Evolutionary conservation across 805 yeast species (phyloP).

Genomic region (Ogataea trehaloabstinens): DNA sequence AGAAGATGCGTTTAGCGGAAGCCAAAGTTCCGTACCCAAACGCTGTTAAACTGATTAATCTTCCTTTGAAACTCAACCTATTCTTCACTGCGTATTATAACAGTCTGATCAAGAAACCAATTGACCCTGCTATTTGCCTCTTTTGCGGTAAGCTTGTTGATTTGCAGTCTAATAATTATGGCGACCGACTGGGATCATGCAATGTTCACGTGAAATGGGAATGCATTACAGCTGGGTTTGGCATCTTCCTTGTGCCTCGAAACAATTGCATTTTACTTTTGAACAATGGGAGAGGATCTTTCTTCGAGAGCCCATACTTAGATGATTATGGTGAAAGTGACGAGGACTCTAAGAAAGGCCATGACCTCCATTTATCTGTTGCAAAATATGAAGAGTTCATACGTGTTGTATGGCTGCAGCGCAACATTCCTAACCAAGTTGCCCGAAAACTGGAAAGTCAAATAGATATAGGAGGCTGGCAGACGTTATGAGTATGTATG

Average conservation of each 20-base stretch:
- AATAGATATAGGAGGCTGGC: conserved; percentile 95
- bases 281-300: conserved; percentile 77
- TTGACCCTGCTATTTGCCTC: conserved; percentile 84
- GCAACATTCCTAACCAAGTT: conserved; percentile 71
- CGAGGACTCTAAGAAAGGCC: conserved; percentile 65
- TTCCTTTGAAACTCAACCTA: conserved; percentile 66
- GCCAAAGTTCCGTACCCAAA: conserved; percentile 61
- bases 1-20: conserved; percentile 10
- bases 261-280: conserved; percentile 62
- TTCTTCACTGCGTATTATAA: conserved; percentile 63
- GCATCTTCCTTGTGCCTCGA: conserved; percentile 71
- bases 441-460: conserved; percentile 78
- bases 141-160: conserved; percentile 73
- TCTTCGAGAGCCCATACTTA: conserved; percentile 77
- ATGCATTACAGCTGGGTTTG: conserved; percentile 60
- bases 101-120: conserved; percentile 40
- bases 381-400: conserved; percentile 64
- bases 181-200: conserved; percentile 70
- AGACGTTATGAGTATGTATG: conserved; percentile 50
- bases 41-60: conserved; percentile 51
- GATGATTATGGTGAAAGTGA: conserved; percentile 87
- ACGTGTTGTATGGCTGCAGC: conserved; percentile 71
- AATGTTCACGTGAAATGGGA: conserved; percentile 64
- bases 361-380: conserved; percentile 65
- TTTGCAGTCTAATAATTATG: conserved; percentile 60